Evolutionary conservation across 1,284 basidiomycete genomes (phyloP).

Genomic region (Neolentinus lepideus): DNA sequence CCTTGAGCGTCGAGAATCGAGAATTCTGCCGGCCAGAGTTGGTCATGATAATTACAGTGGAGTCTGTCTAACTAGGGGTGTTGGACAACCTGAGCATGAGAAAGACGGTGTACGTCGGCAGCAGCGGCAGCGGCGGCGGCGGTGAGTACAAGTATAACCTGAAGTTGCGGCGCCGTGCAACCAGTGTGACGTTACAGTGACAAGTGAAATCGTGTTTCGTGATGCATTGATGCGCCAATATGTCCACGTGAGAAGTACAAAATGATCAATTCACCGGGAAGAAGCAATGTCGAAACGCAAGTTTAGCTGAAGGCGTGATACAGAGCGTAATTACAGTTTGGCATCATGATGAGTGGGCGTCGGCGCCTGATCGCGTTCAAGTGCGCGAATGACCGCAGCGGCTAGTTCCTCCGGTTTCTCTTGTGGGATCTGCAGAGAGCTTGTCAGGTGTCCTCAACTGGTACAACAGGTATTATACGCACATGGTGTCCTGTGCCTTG

Average conservation of each 20-base stretch:
- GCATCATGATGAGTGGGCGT: too few species aligned
- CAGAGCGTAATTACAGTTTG: too few species aligned
- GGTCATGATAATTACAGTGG: slow-evolving; percentile 1
- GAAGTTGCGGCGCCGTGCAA: too few species aligned
- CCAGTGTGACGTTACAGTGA: too few species aligned
- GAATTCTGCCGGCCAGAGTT: slow-evolving; percentile 19
- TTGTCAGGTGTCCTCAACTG: background rate
- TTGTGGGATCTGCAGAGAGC: background rate
- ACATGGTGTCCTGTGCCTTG: slow-evolving; percentile 12
- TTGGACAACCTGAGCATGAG: background rate
- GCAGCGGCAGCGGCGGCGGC: background rate
- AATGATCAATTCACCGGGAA: too few species aligned
- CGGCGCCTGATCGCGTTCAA: background rate
- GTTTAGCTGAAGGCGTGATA: too few species aligned
- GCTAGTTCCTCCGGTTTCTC: background rate
- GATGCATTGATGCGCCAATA: too few species aligned
- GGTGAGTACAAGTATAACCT: too few species aligned
- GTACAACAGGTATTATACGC: slow-evolving; percentile 1
- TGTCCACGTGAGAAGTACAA: too few species aligned
- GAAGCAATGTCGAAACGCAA: too few species aligned
- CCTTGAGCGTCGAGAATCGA: slow-evolving; percentile 53
- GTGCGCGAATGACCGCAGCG: background rate
- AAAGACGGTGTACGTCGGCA: background rate
- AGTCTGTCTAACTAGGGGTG: background rate
- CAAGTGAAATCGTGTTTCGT: too few species aligned